Evolutionary conservation across 805 yeast genomes (phyloP), one percentile per base, ranked within the genome.

Genomic region (Myxozyma neglecta): DNA sequence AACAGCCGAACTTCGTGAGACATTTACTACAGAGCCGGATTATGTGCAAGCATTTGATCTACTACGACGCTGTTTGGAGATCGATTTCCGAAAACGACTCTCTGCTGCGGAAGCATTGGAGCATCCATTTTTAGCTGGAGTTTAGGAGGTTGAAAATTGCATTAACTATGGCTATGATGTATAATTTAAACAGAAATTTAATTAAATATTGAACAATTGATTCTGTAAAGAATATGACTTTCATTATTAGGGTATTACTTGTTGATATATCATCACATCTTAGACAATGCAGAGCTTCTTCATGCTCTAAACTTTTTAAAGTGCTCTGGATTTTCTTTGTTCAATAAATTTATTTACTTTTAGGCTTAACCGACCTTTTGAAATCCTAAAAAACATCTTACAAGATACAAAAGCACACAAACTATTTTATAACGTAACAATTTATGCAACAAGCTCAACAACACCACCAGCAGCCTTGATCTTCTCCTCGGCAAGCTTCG

Each of bases 391-490:
- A 40, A 46, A 48, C 57, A 39, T 46, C 46, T 50, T 60, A 58
- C 56, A 53, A 59, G 52, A 57, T 29, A 57, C 65, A 57, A 42
- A 57, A 43, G 52, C 43, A 42, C 48, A 56, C 50, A 49, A 43
- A 47, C 29, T 37, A 45, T 42, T 37, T 43, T 3, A 16, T 5
- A 40, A 29, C 13, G n/a, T n/a, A n/a, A 43, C 45, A 45, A 74
- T 70, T 88, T 90, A 94, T 83, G 99, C 99, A 80, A 94, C 83
- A 80, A 94, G 89, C 86, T 94, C 99, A 81, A 94, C 96, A 79
- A 89, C 99, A 89, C 99, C 99, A 85, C 99, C 99, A 79, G 88
- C 99, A 79, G 96, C 98, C 87, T 89, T 90, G 86, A 94, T 94
- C 87, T 93, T 94, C 86, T 94, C 92, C 88, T 94, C 99, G 80